Conservation (phyloP, 2,329 filamentous ascomycete species). For the Ascochyta rabiei region DNA sequence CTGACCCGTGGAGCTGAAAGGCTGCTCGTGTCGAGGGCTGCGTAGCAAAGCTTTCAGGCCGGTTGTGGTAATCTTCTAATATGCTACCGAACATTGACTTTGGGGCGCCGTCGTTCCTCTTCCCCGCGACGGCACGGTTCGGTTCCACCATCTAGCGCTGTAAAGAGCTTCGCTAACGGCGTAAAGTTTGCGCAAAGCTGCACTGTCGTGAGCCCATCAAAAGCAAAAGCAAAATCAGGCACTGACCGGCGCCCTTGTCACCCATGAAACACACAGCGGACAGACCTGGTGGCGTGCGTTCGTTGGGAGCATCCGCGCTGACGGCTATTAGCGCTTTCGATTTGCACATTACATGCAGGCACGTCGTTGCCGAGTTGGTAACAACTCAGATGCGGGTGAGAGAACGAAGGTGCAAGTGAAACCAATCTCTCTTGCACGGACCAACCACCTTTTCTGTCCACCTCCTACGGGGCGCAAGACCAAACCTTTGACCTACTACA, state of each 20-base stretch:
- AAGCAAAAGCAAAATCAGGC: slow-evolving; percentile 12
- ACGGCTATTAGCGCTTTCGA: neutral
- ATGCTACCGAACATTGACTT: neutral
- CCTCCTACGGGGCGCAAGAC: neutral
- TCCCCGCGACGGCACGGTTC: neutral
- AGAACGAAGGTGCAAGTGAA: neutral
- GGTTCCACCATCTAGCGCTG: neutral
- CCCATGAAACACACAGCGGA: neutral
- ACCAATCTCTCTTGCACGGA: slow-evolving; percentile 2
- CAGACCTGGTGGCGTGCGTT: slow-evolving; percentile 13
- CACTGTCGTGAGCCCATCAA: neutral
- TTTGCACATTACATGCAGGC: neutral
- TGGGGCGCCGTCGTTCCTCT: neutral
- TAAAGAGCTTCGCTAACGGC: neutral
- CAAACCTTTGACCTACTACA: slow-evolving; percentile 1
- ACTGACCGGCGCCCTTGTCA: slow-evolving; percentile 1
- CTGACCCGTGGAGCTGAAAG: neutral
- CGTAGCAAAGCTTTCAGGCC: neutral
- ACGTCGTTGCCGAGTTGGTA: slow-evolving; percentile 1
- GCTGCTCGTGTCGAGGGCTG: neutral
- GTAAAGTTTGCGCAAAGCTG: neutral
- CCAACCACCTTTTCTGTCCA: slow-evolving; percentile 2
- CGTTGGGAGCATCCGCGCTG: neutral
- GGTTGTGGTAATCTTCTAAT: neutral
- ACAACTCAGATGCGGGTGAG: slow-evolving; percentile 3